Conservation (phyloP, 371 early-diverging fungal species). For the Mycotypha africana region DNA sequence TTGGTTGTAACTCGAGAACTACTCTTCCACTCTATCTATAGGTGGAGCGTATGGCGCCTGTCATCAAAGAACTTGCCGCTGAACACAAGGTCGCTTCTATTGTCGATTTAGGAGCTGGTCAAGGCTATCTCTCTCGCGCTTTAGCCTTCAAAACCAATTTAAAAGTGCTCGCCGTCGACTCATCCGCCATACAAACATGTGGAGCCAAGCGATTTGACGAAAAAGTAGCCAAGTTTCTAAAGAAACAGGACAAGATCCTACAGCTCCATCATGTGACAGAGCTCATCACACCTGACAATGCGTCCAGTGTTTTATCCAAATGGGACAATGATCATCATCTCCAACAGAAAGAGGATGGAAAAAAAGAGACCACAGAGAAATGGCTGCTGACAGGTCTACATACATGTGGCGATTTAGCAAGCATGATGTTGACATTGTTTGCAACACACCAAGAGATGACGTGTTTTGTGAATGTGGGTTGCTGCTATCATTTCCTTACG, state of each 20-base stretch:
- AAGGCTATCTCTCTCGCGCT: conserved; percentile 74
- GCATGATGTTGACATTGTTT: conserved; percentile 66
- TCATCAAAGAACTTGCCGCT: conserved; percentile 48
- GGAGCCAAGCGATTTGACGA: conserved; percentile 70
- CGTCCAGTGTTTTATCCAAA: conserved; percentile 36
- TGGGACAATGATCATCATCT: conserved; percentile 19
- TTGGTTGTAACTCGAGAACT: too few species aligned
- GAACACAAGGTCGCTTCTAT: conserved; percentile 36
- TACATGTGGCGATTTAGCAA: conserved; percentile 80
- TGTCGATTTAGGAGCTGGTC: conserved; percentile 69
- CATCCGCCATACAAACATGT: conserved; percentile 69
- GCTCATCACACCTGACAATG: conserved; percentile 45
- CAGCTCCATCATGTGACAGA: conserved; percentile 54
- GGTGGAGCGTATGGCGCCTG: conserved; percentile 58
- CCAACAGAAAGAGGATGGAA: neutral
- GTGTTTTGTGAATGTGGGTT: conserved; percentile 77
- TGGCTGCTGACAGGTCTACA: conserved; percentile 84
- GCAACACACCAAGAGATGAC: conserved; percentile 51
- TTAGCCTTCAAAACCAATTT: conserved; percentile 66
- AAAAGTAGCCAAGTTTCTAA: conserved; percentile 32
- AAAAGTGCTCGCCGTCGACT: conserved; percentile 78
- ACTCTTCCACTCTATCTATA: neutral
- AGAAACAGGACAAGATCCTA: conserved; percentile 7
- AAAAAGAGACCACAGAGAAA: too few species aligned
- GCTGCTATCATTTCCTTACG: conserved; percentile 78